Conservation (phyloP, 2,329 filamentous ascomycete genomes). For the Hymenoscyphus repandus region DNA sequence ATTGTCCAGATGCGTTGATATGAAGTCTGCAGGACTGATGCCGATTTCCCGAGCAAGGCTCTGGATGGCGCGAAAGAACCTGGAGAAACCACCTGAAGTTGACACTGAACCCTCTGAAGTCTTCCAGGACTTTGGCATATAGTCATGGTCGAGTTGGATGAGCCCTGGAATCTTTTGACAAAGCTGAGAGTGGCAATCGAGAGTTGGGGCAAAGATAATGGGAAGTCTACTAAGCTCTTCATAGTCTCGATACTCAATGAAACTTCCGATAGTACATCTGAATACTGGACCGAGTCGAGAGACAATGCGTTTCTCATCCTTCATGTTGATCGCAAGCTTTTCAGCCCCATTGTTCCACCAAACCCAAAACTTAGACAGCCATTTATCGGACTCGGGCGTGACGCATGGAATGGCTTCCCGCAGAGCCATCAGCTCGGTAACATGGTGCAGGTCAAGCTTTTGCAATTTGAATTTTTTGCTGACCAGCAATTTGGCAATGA, state of each 20-base stretch:
- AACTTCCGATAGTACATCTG: conserved; percentile 4
- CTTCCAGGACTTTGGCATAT: too few species aligned
- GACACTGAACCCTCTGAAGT: too few species aligned
- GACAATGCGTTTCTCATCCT: neutral
- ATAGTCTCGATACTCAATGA: too few species aligned
- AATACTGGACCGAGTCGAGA: conserved; percentile 9
- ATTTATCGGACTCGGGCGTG: conserved; percentile 10
- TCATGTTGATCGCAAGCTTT: neutral
- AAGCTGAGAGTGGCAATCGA: neutral
- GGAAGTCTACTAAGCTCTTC: neutral
- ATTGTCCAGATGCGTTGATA: too few species aligned
- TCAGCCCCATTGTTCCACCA: conserved; percentile 15
- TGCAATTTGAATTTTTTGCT: conserved; percentile 23
- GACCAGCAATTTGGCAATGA: conserved; percentile 1
- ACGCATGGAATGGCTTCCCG: neutral
- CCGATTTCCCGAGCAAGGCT: too few species aligned
- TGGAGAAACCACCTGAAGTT: too few species aligned
- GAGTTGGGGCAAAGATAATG: neutral
- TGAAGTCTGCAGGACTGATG: too few species aligned
- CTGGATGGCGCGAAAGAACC: too few species aligned
- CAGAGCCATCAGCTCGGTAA: conserved; percentile 15
- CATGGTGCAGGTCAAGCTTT: conserved; percentile 12
- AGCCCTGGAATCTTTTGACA: neutral
- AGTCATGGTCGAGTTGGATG: too few species aligned
- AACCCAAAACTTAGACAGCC: conserved; percentile 22